These are phyloP conservation scores for Rhizodiscina lignyota DNA, from an alignment of 495 filamentous ascomycete genomes.

Conservation along the genomic window DNA sequence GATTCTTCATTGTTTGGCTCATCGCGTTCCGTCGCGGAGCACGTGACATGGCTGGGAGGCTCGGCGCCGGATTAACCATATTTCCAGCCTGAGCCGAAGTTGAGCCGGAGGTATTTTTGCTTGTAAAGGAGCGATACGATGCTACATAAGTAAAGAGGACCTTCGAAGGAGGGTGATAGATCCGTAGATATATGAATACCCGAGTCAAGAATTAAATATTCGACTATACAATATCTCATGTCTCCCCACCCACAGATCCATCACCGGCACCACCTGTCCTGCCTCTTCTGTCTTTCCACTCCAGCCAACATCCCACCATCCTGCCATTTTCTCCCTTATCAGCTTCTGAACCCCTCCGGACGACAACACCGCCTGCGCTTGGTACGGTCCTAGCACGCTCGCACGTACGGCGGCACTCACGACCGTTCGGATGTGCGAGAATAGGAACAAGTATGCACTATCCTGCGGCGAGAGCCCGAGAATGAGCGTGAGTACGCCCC, in stretches of 20 bases:
- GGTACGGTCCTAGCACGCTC: constrained; percentile 81
- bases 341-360: constrained; percentile 40
- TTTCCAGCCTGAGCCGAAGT: not conserved
- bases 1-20: too few relatives aligned
- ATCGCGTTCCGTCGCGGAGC: too few relatives aligned
- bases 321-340: constrained; percentile 42
- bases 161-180: too few relatives aligned
- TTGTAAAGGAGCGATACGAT: not conserved
- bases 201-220: constrained; percentile 65
- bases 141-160: too few relatives aligned
- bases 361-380: constrained; percentile 71
- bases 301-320: constrained; percentile 46
- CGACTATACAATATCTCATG: constrained; percentile 92
- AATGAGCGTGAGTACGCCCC: constrained; percentile 51
- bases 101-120: not conserved
- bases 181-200: not conserved
- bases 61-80: not conserved
- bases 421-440: constrained; percentile 77
- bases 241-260: constrained; percentile 89
- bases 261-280: constrained; percentile 68
- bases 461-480: constrained; percentile 45
- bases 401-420: constrained; percentile 80
- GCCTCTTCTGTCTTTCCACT: constrained; percentile 48
- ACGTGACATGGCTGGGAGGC: not conserved
- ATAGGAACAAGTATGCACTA: constrained; percentile 68